Conservation (phyloP, 202 grass and related monocot species). For the Hordeum pubiflorum region DNA sequence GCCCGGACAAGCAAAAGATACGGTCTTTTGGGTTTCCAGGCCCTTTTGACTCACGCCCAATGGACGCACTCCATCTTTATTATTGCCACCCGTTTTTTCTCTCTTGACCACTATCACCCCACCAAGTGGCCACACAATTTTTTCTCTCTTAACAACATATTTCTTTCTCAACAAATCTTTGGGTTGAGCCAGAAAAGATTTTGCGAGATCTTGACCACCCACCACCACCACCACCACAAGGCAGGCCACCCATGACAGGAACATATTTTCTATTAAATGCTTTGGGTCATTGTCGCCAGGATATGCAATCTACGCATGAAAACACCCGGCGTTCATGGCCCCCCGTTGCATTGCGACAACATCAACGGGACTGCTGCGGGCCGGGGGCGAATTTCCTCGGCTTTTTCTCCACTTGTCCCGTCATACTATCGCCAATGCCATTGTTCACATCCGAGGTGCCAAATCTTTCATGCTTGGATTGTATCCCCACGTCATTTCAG, state of each 20-base stretch:
- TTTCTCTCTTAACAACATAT: too few species aligned
- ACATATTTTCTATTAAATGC: constrained; percentile 7
- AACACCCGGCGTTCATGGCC: constrained; percentile 35
- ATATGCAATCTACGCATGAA: constrained; percentile 57
- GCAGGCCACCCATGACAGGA: constrained; percentile 16
- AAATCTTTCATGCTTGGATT: constrained; percentile 27
- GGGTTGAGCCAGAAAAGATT: constrained; percentile 32
- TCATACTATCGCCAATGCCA: constrained; percentile 13
- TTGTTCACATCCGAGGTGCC: constrained; percentile 30
- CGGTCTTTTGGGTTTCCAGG: constrained; percentile 20
- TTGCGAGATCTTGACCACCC: constrained; percentile 47
- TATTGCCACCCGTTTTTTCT: neutral
- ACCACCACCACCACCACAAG: constrained; percentile 6
- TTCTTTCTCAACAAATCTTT: neutral
- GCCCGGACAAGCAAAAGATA: constrained; percentile 44
- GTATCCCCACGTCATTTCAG: neutral
- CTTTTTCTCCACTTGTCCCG: constrained; percentile 21
- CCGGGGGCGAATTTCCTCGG: constrained; percentile 9
- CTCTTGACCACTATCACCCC: constrained; percentile 11
- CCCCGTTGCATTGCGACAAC: constrained; percentile 15
- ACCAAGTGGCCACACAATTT: constrained; percentile 17
- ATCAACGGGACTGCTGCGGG: constrained; percentile 20
- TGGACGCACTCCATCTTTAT: neutral
- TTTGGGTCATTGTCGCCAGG: constrained; percentile 40
- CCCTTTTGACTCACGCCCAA: constrained; percentile 31